phyloP scores from a whole-genome alignment of 2,329 filamentous ascomycete genomes.

The Hymenoscyphus linearis region DNA sequence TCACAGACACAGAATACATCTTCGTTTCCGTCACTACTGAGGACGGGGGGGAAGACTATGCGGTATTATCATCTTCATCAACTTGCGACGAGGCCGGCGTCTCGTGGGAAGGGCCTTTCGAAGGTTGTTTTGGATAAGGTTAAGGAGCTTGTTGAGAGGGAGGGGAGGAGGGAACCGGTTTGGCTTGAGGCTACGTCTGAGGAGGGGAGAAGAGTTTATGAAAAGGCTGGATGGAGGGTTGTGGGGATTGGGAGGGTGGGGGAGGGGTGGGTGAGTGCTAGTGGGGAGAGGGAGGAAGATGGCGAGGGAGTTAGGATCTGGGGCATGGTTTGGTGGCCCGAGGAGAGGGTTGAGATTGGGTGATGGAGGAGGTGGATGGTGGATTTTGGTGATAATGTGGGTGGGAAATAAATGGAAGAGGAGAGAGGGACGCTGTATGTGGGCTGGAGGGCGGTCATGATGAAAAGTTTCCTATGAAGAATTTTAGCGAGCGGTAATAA shows the following conservation, averaged over 20 bases:
- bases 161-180: background rate
- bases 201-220: background rate
- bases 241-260: background rate
- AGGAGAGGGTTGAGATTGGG: background rate
- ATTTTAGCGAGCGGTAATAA: no score
- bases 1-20: background rate
- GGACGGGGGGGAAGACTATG: no score
- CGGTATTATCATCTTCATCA: conserved; percentile 1
- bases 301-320: background rate
- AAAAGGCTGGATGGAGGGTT: background rate
- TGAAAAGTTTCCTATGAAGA: no score
- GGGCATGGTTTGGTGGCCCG: conserved; percentile 1
- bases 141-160: background rate
- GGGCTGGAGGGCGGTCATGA: no score
- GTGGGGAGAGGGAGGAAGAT: background rate
- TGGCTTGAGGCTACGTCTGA: conserved; percentile 3
- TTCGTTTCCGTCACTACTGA: no score
- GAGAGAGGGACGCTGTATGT: no score
- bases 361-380: no score
- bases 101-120: background rate
- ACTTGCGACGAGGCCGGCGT: background rate
- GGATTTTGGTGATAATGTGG: no score
- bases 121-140: background rate
- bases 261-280: background rate
- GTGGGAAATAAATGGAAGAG: no score